These are phyloP conservation scores for Chaetomium sp. DNA, from an alignment of 2,329 filamentous ascomycete species.

Conservation along the genomic window DNA sequence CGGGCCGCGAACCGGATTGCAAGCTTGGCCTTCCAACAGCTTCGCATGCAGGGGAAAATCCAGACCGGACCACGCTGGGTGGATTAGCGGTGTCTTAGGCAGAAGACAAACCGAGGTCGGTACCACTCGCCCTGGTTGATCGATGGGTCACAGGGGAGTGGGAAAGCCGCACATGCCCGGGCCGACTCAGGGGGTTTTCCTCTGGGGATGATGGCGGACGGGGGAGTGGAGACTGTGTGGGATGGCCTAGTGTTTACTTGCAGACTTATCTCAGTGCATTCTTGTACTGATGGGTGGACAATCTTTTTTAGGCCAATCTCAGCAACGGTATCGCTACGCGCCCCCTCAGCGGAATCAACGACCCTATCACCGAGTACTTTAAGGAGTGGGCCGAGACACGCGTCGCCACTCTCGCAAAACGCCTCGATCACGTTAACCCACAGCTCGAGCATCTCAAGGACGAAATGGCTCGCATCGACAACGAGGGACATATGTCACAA, in stretches of 20 bases:
- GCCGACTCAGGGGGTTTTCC: neutral
- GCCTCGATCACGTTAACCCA: no score
- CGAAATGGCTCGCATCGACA: neutral
- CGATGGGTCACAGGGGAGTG: neutral
- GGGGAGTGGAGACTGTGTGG: conserved; percentile 10
- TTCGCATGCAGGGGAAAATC: conserved; percentile 19
- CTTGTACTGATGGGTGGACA: conserved; percentile 3
- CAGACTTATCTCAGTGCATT: conserved; percentile 9
- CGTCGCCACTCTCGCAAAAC: neutral
- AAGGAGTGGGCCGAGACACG: neutral
- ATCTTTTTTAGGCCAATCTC: neutral
- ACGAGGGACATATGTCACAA: no score
- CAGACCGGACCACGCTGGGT: conserved; percentile 16
- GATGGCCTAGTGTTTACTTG: neutral
- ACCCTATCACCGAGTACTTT: neutral
- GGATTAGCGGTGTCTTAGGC: conserved; percentile 22
- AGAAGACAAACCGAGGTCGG: conserved; percentile 11
- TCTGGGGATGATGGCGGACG: conserved; percentile 1
- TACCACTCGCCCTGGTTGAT: neutral
- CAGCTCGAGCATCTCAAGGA: neutral
- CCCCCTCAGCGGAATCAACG: no score
- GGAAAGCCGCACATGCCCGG: neutral
- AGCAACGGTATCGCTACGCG: neutral
- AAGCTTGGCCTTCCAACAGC: conserved; percentile 16
- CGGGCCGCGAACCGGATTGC: conserved; percentile 15